Base-by-base conservation (phyloP, 352 stramenopile genomes). In the Phytophthora brassicae region DNA sequence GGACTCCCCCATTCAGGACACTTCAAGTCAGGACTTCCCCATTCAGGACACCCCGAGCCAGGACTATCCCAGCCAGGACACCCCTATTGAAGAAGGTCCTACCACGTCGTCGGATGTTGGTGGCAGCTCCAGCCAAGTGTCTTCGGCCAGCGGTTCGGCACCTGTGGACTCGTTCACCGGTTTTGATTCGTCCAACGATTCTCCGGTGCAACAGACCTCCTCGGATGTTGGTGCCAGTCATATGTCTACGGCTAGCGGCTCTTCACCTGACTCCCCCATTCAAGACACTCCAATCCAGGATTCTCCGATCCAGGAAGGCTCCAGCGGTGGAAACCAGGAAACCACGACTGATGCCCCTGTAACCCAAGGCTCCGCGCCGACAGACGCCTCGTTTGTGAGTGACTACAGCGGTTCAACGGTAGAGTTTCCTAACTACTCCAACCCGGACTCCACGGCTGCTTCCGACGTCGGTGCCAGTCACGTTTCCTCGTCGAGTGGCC, bases 111-210 rank as follows among this genome's bases (percentile, higher is more conserved):
- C 57, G 22, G 39, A 47, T 3, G 41, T 60, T 19, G 52, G 44
- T 36, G 52, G 26, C 28, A 60, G 52, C 28, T 9, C 51, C 19
- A 59, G 51, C 38, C 39, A 47, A 9, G 49, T 41, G 4, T 41
- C 41, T n/a, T 66, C 57, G 0, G 26, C 47, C 29, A 42, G 48
- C n/a, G 43, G 19, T 35, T 59, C 51, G 1, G 14, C 51, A 3
- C 51, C 43, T 13, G 45, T 47, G 43, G 54, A 55, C 11, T 55
- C 54, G 36, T 57, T 57, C 50, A 24, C 49, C 24, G 45, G 44
- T 31, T 60, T 46, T 16, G 42, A 49, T 5, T 33, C 54, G 22
- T 48, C 53, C 4, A 44, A 28, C 22, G 55, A 63, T 5, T 50
- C 55, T 4, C 55, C 55, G 5, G 23, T 63, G 22, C 44, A 63